These are phyloP conservation scores for Hanseniaspora uvarum DNA, from an alignment of 1,139 yeast species.

Conservation along the genomic window DNA sequence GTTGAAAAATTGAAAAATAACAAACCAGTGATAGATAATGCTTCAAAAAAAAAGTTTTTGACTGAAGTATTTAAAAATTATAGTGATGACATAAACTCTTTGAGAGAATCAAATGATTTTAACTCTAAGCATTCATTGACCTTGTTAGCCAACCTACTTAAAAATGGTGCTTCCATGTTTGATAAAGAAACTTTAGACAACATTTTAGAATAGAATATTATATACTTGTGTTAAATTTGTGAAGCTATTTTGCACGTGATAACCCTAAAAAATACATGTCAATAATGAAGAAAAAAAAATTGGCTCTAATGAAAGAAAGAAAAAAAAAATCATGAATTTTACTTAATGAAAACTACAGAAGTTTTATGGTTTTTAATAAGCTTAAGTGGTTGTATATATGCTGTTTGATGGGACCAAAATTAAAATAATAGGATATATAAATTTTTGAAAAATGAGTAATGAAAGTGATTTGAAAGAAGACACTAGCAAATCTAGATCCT, in stretches of 20 bases:
- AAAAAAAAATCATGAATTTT: no score
- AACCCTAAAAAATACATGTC: background rate
- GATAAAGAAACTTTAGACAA: constrained; percentile 48
- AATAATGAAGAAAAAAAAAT: background rate
- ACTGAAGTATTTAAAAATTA: constrained; percentile 49
- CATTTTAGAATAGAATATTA: constrained; percentile 19
- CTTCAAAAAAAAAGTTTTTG: constrained; percentile 44
- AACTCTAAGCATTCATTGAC: constrained; percentile 44
- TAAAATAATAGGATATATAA: no score
- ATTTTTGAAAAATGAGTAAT: background rate
- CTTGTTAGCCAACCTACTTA: constrained; percentile 53
- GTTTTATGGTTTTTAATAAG: no score
- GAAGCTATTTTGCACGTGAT: background rate
- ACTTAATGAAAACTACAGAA: no score
- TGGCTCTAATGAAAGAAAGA: no score
- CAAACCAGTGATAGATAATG: constrained; percentile 20
- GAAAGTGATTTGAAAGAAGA: background rate
- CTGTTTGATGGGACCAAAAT: no score
- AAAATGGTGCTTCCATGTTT: constrained; percentile 57
- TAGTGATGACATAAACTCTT: constrained; percentile 52
- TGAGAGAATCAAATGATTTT: constrained; percentile 59
- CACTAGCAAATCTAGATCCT: background rate
- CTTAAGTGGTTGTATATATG: no score
- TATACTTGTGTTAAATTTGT: constrained; percentile 27
- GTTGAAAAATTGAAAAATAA: background rate